Evolutionary conservation across 176 grass and related monocot species (phyloP), one percentile per base, ranked within the genome.

Genomic region (Poa pratensis): DNA sequence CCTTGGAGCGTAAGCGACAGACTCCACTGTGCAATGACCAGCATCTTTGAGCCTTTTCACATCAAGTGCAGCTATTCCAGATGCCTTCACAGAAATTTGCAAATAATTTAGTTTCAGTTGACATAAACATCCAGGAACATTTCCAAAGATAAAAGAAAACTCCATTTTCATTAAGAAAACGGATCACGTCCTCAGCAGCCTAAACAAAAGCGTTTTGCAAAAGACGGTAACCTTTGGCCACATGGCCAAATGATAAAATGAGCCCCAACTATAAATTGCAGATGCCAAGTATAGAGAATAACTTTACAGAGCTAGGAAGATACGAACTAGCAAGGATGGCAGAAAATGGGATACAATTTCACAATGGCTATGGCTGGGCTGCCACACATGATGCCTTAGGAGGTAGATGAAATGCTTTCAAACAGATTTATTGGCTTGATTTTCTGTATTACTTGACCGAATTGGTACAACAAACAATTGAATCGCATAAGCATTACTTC

Each of bases 11-110:
- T 93, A 95, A 76, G 48, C 93, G 48, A 98, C 91, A 68, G 89
- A 83, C 76, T 98, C 95, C 32, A 98, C 93, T 77, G 95, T 98
- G 88, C 91, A 98, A 30, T 93, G 89, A 73, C 95, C 95, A 73
- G 91, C 85, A 87, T 98, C 95, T 72, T 98, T 98, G 42, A 98
- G 91, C 73, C 92, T 98, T 90, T 95, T 98, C 53, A 98, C 93
- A 78, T 98, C 95, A 60, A 92, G 7, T 64, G 91, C 91, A 69
- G 95, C 95, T 77, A 98, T 98, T 88, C 93, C 95, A 86, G 95
- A 98, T 46, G 91, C 89, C 95, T 98, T 67, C 4, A 74, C n/a
- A 85, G 79, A 16, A 85, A 72, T 88, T 11, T 75, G 84, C 24
- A 30, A 10, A 64, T 20, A 90, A 37, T 59, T 14, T 49, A 39